Percentiles rank a stretch among this genome's conserved stretches.
These are phyloP conservation scores for Verruconis gallopava DNA, from an alignment of 2,329 filamentous ascomycete species.

Conservation along the genomic window DNA sequence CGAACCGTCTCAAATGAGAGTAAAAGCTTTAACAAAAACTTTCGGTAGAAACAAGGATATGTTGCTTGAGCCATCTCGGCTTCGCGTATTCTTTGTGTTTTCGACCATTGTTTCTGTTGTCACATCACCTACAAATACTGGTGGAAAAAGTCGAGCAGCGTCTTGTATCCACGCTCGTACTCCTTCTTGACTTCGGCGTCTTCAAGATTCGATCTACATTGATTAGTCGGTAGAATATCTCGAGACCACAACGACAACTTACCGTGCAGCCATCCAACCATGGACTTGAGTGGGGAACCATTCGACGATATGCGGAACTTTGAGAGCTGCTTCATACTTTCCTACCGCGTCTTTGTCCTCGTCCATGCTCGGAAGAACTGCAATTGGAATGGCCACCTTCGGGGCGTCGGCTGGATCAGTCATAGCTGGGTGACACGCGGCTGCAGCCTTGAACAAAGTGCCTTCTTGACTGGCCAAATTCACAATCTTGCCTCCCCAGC, in stretches of 20 bases:
- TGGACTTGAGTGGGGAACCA: conserved; percentile 37
- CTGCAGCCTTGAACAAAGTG: conserved; percentile 44
- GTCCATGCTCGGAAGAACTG: conserved; percentile 44
- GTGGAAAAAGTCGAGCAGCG: conserved; percentile 38
- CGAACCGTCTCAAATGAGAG: too few species aligned
- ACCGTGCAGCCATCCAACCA: conserved; percentile 31
- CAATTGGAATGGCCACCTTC: conserved; percentile 42
- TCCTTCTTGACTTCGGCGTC: conserved; percentile 35
- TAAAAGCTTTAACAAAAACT: too few species aligned
- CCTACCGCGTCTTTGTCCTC: conserved; percentile 40
- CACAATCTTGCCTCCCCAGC: conserved; percentile 46
- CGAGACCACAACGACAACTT: conserved; percentile 17
- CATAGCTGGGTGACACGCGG: conserved; percentile 46
- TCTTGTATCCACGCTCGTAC: conserved; percentile 38
- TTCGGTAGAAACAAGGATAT: too few species aligned
- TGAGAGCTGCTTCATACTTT: conserved; percentile 35
- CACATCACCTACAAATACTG: conserved; percentile 39
- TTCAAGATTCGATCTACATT: conserved; percentile 28
- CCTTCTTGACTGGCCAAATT: conserved; percentile 38
- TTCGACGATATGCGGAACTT: conserved; percentile 33
- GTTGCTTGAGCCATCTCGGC: too few species aligned
- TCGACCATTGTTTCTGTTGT: too few species aligned
- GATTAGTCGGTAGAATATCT: not conserved
- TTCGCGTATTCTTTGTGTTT: too few species aligned
- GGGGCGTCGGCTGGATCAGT: conserved; percentile 45